Evolutionary conservation across 257 asterid species (phyloP).

Genomic region (Mitragyna speciosa): DNA sequence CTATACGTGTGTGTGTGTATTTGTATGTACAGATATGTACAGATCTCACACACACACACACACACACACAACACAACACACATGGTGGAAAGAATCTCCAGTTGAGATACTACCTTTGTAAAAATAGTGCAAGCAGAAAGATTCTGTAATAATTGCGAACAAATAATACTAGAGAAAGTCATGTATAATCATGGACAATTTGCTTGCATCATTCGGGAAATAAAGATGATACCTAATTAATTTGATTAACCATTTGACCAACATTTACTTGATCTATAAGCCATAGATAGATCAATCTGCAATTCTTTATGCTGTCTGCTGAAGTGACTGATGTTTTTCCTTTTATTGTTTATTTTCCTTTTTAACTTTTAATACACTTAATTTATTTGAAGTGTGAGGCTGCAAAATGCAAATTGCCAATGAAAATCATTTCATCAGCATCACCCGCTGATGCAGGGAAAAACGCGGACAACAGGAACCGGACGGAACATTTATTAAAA

Average conservation of each 20-base stretch:
- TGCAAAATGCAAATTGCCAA: slow-evolving; percentile 21
- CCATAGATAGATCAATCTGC: neutral
- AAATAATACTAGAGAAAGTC: too few relatives aligned
- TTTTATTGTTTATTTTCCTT: neutral
- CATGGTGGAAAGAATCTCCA: neutral
- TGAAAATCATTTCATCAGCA: slow-evolving; percentile 5
- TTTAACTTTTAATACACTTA: neutral
- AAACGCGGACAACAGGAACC: neutral
- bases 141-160: too few relatives aligned
- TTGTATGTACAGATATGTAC: too few relatives aligned
- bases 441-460: neutral
- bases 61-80: too few relatives aligned
- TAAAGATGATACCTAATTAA: neutral
- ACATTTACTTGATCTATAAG: neutral
- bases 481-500: neutral
- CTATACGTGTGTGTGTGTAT: too few relatives aligned
- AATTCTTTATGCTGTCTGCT: slow-evolving; percentile 8
- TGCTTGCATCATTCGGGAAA: neutral
- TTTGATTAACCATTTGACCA: neutral
- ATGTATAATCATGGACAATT: too few relatives aligned
- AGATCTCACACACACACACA: too few relatives aligned
- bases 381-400: neutral
- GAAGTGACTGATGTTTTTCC: slow-evolving; percentile 10
- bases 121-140: neutral
- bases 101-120: neutral